A percentile compares a stretch with the other conserved stretches of the same genome.
Conservation (phyloP, 768 basidiomycete genomes). For the Rhizopogon rudus region DNA sequence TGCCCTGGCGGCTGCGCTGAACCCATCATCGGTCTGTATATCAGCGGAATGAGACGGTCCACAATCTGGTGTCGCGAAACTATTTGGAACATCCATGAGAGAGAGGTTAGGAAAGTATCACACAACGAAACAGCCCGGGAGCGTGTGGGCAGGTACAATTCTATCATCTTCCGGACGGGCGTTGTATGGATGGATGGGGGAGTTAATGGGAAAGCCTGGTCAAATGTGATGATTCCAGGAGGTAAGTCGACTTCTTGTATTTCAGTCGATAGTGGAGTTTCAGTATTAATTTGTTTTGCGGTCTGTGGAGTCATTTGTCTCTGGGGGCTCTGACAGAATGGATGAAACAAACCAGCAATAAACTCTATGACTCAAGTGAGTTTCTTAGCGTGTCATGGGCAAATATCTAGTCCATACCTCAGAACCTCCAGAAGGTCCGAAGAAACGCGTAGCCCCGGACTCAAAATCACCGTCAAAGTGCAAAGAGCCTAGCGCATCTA, state of each 20-base stretch:
- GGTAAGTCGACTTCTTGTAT: conserved; percentile 40
- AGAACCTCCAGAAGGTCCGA: conserved; percentile 43
- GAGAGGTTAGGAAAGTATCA: conserved; percentile 42
- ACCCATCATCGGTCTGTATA: conserved; percentile 27
- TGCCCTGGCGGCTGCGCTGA: conserved; percentile 13
- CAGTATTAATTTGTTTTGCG: conserved; percentile 6
- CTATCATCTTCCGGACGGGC: conserved; percentile 36
- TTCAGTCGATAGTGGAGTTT: conserved; percentile 9
- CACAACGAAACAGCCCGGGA: conserved; percentile 38
- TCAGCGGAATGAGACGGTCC: conserved; percentile 39
- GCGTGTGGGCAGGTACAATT: conserved; percentile 40
- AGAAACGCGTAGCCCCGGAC: conserved; percentile 27
- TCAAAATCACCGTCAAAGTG: conserved; percentile 33
- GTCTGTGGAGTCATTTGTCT: conserved; percentile 5
- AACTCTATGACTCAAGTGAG: conserved; percentile 27
- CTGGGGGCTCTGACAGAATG: not conserved
- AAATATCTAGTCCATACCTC: conserved; percentile 33
- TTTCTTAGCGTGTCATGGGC: not conserved
- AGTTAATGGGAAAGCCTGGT: conserved; percentile 40
- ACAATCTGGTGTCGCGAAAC: conserved; percentile 42
- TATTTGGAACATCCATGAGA: conserved; percentile 48
- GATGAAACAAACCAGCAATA: conserved; percentile 33
- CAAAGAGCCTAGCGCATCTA: conserved; percentile 39
- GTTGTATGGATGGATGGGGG: conserved; percentile 30
- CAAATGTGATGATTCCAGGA: conserved; percentile 37